Evolutionary conservation across 805 yeast species (phyloP).

Genomic region (Helenozyma baotianmanensis): DNA sequence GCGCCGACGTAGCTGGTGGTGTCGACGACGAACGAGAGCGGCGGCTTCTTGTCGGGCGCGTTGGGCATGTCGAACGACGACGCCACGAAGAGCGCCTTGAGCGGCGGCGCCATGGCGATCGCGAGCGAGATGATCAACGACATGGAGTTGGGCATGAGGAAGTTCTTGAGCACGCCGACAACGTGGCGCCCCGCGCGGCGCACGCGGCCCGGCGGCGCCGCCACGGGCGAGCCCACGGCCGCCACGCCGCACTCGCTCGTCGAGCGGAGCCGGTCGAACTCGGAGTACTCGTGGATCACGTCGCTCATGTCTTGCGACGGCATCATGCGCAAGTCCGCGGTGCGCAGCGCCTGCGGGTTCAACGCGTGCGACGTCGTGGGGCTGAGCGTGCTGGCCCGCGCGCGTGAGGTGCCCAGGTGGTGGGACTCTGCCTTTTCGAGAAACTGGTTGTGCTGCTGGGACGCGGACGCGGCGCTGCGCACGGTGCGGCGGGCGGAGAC

Average conservation of each 20-base stretch:
- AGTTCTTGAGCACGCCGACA: constrained; percentile 38
- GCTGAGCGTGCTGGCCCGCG: too few relatives aligned
- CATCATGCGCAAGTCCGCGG: constrained; percentile 21
- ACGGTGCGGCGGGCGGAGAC: too few relatives aligned
- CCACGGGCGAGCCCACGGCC: constrained; percentile 4
- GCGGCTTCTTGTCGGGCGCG: constrained; percentile 86
- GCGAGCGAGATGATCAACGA: constrained; percentile 61
- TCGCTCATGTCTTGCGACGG: constrained; percentile 33
- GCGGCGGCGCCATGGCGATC: constrained; percentile 81
- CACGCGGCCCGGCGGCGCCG: neutral
- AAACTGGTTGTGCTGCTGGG: too few relatives aligned
- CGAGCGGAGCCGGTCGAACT: constrained; percentile 32
- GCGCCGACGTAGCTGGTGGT: constrained; percentile 73
- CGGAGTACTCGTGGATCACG: constrained; percentile 44
- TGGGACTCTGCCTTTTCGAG: too few relatives aligned
- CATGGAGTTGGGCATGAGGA: constrained; percentile 66
- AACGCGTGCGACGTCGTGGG: constrained; percentile 5
- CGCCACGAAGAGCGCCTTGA: constrained; percentile 46
- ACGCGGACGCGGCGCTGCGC: too few relatives aligned
- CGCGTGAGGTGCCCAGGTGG: too few relatives aligned
- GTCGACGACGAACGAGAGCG: constrained; percentile 81
- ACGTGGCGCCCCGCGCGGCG: neutral
- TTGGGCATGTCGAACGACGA: constrained; percentile 49
- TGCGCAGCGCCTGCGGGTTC: constrained; percentile 15
- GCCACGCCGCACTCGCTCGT: constrained; percentile 9